Base-by-base conservation (phyloP, 2,329 filamentous ascomycete genomes). In the Hymenoscyphus repandus region DNA sequence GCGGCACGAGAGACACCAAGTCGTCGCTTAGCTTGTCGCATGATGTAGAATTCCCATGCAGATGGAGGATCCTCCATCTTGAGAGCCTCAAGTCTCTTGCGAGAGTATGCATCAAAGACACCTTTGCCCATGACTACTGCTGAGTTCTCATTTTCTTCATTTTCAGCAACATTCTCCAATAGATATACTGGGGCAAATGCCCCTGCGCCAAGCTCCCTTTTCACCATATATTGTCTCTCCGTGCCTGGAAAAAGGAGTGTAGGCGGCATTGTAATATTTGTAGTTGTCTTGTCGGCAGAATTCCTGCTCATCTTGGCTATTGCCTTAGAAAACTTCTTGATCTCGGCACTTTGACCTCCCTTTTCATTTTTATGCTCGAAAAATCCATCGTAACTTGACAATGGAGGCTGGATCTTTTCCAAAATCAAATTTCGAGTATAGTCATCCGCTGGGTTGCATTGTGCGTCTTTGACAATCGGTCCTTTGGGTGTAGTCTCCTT, bases 161-260 rank as follows among this genome's bases (percentile, higher is more conserved):
- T 69, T 11, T 74, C 74, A 3, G 77, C 73, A n/a, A 81, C 78
- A 60, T 85, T 86, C 64, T 96, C 89, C 6, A 91, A 85, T 0
- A 99, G 80, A 66, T 96, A 99, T 2, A 99, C 93, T 0, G 93
- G 92, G 0, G 92, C 93, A 69, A 95, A 99, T 1, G 93, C 93
- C 7, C 93, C 93, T 27, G 90, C 88, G 1, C 93, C 93, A 11
- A 99, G 81, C 66, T 97, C 90, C 45, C 85, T 82, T 64, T 86
- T 89, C 50, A 97, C 70, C 1, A 81, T 85, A 68, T 96, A 99
- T 38, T 77, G 79, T 36, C 83, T 75, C 18, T 78, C 71, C 2
- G 80, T 76, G 36, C 81, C 81, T 0, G 80, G 75, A 53, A 96
- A 88, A 38, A 80, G 74, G 18, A 97, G 75, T 3, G 79, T 73